These are phyloP conservation scores for Euphorbia pulcherrima DNA, from an alignment of 345 rosid species.

Conservation along the genomic window DNA sequence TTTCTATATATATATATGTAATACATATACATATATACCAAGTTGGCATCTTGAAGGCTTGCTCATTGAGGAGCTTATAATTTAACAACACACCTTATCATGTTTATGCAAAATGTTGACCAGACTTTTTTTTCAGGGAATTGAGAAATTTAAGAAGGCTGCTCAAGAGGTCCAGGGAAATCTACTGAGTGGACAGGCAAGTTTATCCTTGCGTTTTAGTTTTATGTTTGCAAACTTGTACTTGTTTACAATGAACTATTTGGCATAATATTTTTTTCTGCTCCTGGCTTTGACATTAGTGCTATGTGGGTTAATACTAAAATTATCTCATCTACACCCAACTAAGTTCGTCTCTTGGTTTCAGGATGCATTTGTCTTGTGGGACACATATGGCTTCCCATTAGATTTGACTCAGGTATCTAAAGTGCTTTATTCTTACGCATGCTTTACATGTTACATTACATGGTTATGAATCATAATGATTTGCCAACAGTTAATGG, in stretches of 20 bases:
- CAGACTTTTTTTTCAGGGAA: slow-evolving; percentile 50
- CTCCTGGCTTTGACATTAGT: not conserved
- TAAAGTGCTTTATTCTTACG: slow-evolving; percentile 1
- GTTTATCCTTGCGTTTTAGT: not conserved
- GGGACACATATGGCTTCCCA: slow-evolving; percentile 98
- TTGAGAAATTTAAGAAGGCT: slow-evolving; percentile 90
- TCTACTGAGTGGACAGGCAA: slow-evolving; percentile 72
- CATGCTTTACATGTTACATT: not conserved
- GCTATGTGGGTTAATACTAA: not conserved
- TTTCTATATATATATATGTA: no score
- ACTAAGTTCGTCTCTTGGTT: slow-evolving; percentile 15
- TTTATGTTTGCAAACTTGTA: not conserved
- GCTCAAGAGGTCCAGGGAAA: slow-evolving; percentile 76
- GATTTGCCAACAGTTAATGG: slow-evolving; percentile 62
- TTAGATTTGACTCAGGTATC: slow-evolving; percentile 91
- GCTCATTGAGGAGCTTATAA: not conserved
- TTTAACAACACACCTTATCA: not conserved
- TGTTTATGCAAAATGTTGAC: slow-evolving; percentile 7
- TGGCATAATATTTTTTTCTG: not conserved
- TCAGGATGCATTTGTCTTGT: slow-evolving; percentile 92
- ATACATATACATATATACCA: no score
- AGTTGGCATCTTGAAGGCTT: not conserved
- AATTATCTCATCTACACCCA: slow-evolving; percentile 6
- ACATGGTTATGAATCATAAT: slow-evolving; percentile 19
- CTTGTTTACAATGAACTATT: not conserved